A percentile compares a stretch with the other conserved stretches of the same genome.
These are phyloP conservation scores for Brettanomyces sp. DNA, from an alignment of 805 yeast species.

Conservation along the genomic window DNA sequence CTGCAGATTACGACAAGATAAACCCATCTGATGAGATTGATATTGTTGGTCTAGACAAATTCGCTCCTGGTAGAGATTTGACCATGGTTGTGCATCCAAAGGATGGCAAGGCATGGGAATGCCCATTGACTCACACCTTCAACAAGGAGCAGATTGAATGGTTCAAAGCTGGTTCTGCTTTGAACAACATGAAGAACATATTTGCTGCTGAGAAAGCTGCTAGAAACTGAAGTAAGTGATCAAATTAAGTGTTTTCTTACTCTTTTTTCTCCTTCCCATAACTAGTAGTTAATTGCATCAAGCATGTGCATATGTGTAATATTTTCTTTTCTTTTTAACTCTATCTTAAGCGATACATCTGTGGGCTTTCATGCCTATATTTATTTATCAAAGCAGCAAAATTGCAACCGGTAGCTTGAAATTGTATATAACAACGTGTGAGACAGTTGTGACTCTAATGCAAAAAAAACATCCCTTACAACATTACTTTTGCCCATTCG, in stretches of 20 bases:
- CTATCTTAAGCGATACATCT: neutral
- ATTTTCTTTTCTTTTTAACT: neutral
- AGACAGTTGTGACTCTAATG: too few relatives aligned
- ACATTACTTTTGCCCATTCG: too few relatives aligned
- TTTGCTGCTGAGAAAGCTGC: constrained; percentile 7
- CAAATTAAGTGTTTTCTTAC: neutral
- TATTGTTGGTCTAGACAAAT: constrained; percentile 69
- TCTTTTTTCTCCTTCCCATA: neutral
- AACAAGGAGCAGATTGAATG: constrained; percentile 95
- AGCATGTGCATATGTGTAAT: constrained; percentile 1
- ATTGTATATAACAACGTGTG: too few relatives aligned
- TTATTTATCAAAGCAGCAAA: neutral
- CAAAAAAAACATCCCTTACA: too few relatives aligned
- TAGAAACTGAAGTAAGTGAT: neutral
- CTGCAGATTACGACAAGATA: constrained; percentile 89
- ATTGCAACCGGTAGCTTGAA: too few relatives aligned
- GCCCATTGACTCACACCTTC: constrained; percentile 92
- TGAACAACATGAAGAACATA: constrained; percentile 64
- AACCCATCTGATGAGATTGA: constrained; percentile 85
- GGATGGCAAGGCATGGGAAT: constrained; percentile 79
- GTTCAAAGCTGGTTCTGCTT: constrained; percentile 99
- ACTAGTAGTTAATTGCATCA: neutral
- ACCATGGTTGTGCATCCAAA: constrained; percentile 65
- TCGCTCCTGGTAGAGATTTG: constrained; percentile 90
- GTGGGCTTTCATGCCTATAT: neutral